Base-by-base conservation (phyloP, 2,329 filamentous ascomycete species). In the Fusarium sp. region DNA sequence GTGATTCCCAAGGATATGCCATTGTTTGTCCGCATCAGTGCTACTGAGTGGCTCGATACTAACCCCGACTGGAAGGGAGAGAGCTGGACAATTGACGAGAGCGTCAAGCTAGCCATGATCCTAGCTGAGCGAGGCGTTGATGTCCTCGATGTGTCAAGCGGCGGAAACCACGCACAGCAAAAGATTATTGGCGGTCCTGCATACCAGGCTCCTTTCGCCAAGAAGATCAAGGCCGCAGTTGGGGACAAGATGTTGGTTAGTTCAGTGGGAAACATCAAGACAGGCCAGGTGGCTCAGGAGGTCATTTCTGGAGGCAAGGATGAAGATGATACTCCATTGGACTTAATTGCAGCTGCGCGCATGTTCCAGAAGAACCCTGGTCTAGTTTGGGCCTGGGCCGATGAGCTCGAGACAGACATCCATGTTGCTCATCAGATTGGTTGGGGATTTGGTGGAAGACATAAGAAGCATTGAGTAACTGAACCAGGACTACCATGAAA, bases 11-110 rank as follows among this genome's bases (percentile, higher is more conserved):
- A 90, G 9, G 80, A 83, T 2, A 93, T 93, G 89, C 94, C 94
- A 0, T 84, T 96, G 0, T 92, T 95, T 78, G 84, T 94, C 12
- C 89, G 94, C 27, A 88, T 96, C 73, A 92, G 89, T n/a, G 92
- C 91, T 0, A 92, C 91, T 0, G 93, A 96, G 78, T 95, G 92
- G 92, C 86, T 95, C 0, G 91, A 94, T 67, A 85, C 88, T 66
- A 86, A 88, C 57, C 85, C 85, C 1, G 84, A 85, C 10, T 86
- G 85, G 38, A 80, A 86, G 22, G 83, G 85, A 12, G 88, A 91
- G 73, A 90, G 88, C 76, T 96, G 94, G 93, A 92, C 87, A 0
- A 74, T 90, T 3, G 87, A 90, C 17, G 87, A 96, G 63, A 91
- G 90, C 0, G 85, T 90, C 33, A 85, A 85, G 57, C 87, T 96